Base-by-base conservation (phyloP, 1,284 basidiomycete genomes). In the Trametes versicolor region DNA sequence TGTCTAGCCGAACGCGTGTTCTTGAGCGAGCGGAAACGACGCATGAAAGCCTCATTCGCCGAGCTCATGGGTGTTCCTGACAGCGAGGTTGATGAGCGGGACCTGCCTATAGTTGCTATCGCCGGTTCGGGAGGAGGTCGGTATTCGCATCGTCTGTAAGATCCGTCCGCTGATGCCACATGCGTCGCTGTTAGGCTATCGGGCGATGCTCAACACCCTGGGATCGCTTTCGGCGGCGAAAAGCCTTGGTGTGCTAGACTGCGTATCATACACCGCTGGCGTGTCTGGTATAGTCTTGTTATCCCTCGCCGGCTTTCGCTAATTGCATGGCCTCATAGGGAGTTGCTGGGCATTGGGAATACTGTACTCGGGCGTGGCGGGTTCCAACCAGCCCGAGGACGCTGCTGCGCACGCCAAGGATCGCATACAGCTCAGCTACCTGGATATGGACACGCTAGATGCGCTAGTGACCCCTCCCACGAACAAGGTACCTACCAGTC, bases 121-220 rank as follows among this genome's bases (percentile, higher is more conserved):
- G 81, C 81, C 1, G 80, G 78, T 2, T 80, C 78, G 23, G 81
- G 81, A 7, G 81, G 81, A 60, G 81, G 80, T 71, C 64, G 71
- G 41, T 3, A 19, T 8, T 43, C 19, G 17, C n/a, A 7, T 17
- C 19, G n/a, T 19, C 19, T 17, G 3, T 10, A 12, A 2, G 37
- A 43, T 17, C 41, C 15, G 2, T 2, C 15, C 15, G 41, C 37
- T 39, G 5, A 39, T 39, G 13, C 37, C 10, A 39, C 47, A 4
- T 27, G 10, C 32, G 21, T 64, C 10, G 2, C n/a, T n/a, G n/a
- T 4, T 41, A 78, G 78, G 79, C 0, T 80, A 74, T 64, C 76
- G 79, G 8, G 79, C 81, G 9, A 81, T 81, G 79, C 69, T 80
- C 49, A 80, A 80, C 59, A 82, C 81, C n/a, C 69, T 75, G 12